Conservation (phyloP, 768 basidiomycete genomes). For the Rhodotorula kratochvilovae region DNA sequence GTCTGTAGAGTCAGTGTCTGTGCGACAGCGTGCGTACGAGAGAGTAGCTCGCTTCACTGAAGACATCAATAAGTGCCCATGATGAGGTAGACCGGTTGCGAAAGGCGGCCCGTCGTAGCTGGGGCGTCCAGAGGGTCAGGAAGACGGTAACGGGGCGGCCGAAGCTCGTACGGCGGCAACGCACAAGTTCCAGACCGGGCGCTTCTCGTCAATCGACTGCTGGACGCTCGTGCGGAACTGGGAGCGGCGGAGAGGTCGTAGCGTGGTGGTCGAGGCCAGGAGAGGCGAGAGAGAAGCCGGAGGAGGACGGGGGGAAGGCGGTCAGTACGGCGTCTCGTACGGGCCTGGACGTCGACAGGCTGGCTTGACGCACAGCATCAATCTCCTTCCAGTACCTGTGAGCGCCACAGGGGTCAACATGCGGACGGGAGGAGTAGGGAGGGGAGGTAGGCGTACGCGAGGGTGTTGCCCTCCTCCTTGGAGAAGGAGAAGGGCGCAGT, state of each 20-base stretch:
- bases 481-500: slow-evolving; percentile 64
- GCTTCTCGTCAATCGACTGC: slow-evolving; percentile 85
- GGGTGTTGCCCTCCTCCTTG: slow-evolving; percentile 62
- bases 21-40: too few species aligned
- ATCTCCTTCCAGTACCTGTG: slow-evolving; percentile 83
- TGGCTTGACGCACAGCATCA: slow-evolving; percentile 64
- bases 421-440: not conserved
- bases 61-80: slow-evolving; percentile 57
- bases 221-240: slow-evolving; percentile 83
- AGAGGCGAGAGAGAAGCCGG: not conserved
- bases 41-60: too few species aligned
- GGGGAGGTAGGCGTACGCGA: not conserved
- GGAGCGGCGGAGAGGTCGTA: not conserved
- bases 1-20: too few species aligned
- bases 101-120: slow-evolving; percentile 57
- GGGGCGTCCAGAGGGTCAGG: not conserved
- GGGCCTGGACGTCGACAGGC: too few species aligned
- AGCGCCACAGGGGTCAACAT: slow-evolving; percentile 46
- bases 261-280: not conserved
- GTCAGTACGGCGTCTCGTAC: too few species aligned
- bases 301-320: not conserved
- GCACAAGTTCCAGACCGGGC: slow-evolving; percentile 62
- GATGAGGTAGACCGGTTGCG: slow-evolving; percentile 93
- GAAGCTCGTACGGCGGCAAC: too few species aligned
- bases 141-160: not conserved